These are phyloP conservation scores for Centella asiatica DNA, from an alignment of 129 eudicot genomes.

Conservation along the genomic window DNA sequence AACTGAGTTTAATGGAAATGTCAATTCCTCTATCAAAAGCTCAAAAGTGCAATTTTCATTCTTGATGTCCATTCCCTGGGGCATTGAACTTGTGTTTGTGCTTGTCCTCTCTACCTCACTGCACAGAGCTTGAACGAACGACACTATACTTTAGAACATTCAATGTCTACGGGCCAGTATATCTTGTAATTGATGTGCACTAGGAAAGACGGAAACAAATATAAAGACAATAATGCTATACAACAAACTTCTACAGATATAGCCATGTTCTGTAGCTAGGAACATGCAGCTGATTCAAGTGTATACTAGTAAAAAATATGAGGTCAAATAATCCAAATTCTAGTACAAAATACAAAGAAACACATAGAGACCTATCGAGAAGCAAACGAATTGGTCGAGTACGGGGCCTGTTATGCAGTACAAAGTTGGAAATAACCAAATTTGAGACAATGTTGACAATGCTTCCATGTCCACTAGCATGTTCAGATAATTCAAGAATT, in stretches of 20 bases:
- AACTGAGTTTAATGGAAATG: constrained; percentile 51
- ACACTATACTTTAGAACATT: background rate
- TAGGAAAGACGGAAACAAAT: background rate
- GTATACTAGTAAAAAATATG: background rate
- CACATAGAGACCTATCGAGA: constrained; percentile 22
- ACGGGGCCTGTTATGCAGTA: constrained; percentile 13
- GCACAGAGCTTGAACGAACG: constrained; percentile 13
- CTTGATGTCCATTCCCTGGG: constrained; percentile 9
- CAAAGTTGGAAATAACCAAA: constrained; percentile 22
- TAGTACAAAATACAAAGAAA: background rate
- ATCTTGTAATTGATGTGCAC: background rate
- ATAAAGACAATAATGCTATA: no score
- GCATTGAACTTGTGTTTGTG: constrained; percentile 13
- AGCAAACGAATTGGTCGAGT: constrained; percentile 23
- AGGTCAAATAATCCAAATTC: no score
- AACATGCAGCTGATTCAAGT: background rate
- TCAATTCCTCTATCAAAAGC: constrained; percentile 64
- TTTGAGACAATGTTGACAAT: constrained; percentile 20
- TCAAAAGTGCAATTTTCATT: constrained; percentile 31
- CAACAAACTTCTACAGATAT: background rate
- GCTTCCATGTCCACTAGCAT: constrained; percentile 22
- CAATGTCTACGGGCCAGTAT: background rate
- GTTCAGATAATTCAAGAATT: constrained; percentile 20
- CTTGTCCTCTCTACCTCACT: constrained; percentile 17
- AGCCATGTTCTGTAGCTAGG: background rate